A percentile compares a stretch with the other conserved stretches of the same genome.
Evolutionary conservation across 1,284 basidiomycete species (phyloP).

Genomic region (Phylloboletellus chloephorus): DNA sequence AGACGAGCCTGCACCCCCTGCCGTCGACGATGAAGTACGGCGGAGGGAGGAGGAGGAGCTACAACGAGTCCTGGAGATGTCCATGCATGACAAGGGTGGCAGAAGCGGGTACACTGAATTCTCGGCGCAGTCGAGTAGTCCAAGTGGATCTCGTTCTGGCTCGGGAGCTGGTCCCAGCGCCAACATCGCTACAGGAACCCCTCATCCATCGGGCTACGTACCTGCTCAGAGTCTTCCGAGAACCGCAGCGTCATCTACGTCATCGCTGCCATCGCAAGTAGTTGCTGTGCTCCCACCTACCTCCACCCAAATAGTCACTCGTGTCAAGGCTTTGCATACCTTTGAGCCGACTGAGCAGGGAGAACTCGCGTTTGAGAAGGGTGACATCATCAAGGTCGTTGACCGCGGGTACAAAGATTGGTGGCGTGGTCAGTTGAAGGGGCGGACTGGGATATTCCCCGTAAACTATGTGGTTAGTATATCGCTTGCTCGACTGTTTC

Average conservation of each 20-base stretch:
- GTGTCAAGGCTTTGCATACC: conserved; percentile 87
- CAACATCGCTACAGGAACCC: conserved; percentile 19
- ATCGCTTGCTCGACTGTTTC: neutral
- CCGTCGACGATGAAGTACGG: conserved; percentile 74
- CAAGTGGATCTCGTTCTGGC: conserved; percentile 34
- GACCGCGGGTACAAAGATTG: conserved; percentile 96
- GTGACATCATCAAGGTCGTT: conserved; percentile 94
- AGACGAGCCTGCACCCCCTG: conserved; percentile 59
- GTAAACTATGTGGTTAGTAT: conserved; percentile 88
- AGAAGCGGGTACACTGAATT: conserved; percentile 49
- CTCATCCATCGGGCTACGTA: conserved; percentile 43
- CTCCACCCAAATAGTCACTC: conserved; percentile 54
- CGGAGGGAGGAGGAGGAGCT: conserved; percentile 90
- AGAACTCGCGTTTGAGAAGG: conserved; percentile 89
- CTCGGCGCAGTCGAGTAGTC: conserved; percentile 37
- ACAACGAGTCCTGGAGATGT: conserved; percentile 84
- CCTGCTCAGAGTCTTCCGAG: conserved; percentile 35
- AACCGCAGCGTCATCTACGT: conserved; percentile 22
- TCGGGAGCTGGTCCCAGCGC: conserved; percentile 13
- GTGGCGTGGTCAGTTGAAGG: conserved; percentile 95
- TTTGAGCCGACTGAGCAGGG: conserved; percentile 88
- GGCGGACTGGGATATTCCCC: conserved; percentile 94
- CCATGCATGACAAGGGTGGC: conserved; percentile 83
- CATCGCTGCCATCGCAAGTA: conserved; percentile 23
- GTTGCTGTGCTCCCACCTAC: conserved; percentile 14